A percentile compares a stretch with the other conserved stretches of the same genome.
phyloP scores from a whole-genome alignment of 2,329 filamentous ascomycete genomes.

The Amylocarpus encephaloides region DNA sequence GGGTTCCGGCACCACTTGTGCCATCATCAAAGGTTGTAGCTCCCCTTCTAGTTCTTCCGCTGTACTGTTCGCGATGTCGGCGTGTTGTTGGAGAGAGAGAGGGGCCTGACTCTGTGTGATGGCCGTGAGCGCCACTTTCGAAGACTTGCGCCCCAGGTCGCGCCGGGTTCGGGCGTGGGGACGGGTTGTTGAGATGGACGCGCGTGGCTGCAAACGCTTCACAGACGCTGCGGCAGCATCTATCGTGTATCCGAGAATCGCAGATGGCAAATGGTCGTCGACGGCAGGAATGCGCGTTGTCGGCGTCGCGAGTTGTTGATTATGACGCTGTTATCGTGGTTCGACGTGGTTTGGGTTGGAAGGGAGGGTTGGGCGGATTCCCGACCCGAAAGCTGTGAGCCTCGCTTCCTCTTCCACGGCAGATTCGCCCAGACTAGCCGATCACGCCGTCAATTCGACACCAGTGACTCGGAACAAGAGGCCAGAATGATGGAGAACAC shows the following conservation, averaged over 20 bases:
- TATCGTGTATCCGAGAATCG: background rate
- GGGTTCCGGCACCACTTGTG: conserved; percentile 64
- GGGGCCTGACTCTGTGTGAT: conserved; percentile 29
- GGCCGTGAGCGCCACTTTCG: conserved; percentile 26
- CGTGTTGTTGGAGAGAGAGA: conserved; percentile 54
- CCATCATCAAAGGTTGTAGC: conserved; percentile 61
- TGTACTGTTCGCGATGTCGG: conserved; percentile 47
- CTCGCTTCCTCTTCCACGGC: too few relatives aligned
- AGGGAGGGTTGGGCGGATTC: background rate
- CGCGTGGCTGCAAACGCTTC: conserved; percentile 6
- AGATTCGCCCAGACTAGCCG: too few relatives aligned
- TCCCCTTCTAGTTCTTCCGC: conserved; percentile 47
- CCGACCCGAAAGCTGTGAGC: too few relatives aligned
- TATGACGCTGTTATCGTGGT: too few relatives aligned
- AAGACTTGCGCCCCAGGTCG: conserved; percentile 17
- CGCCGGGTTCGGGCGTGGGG: conserved; percentile 9
- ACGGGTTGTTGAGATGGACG: conserved; percentile 3
- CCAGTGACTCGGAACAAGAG: too few relatives aligned
- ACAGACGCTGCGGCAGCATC: conserved; percentile 7
- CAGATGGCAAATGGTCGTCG: background rate
- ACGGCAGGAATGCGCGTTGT: too few relatives aligned
- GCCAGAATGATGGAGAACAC: too few relatives aligned
- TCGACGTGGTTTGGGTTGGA: background rate
- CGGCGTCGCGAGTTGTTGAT: too few relatives aligned
- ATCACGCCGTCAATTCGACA: too few relatives aligned